These are phyloP conservation scores for Dactylonectria estremocensis DNA, from an alignment of 2,329 filamentous ascomycete genomes.

Conservation along the genomic window DNA sequence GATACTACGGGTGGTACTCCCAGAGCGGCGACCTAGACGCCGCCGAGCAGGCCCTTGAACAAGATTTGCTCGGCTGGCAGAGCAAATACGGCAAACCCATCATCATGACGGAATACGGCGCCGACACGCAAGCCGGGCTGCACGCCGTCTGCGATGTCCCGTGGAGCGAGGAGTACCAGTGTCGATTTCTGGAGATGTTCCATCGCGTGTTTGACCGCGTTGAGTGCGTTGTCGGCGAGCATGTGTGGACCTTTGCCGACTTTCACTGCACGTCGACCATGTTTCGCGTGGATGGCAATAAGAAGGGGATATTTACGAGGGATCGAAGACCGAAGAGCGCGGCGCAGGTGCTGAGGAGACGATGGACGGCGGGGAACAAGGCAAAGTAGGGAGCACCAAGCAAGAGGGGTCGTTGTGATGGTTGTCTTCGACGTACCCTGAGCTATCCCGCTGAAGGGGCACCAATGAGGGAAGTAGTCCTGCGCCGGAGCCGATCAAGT, in stretches of 20 bases:
- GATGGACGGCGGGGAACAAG: constrained; percentile 1
- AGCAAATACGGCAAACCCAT: constrained; percentile 31
- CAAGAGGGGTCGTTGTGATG: too few species aligned
- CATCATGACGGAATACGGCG: constrained; percentile 33
- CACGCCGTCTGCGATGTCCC: constrained; percentile 34
- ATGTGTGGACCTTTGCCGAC: constrained; percentile 41
- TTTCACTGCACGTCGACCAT: constrained; percentile 33
- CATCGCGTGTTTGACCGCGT: constrained; percentile 37
- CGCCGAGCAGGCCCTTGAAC: constrained; percentile 27
- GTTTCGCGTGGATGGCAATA: constrained; percentile 39
- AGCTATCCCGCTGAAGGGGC: too few species aligned
- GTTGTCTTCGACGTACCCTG: too few species aligned
- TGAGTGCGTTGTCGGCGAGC: constrained; percentile 34
- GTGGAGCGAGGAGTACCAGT: constrained; percentile 40
- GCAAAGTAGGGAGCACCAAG: too few species aligned
- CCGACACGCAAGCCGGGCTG: constrained; percentile 25
- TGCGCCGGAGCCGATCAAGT: too few species aligned
- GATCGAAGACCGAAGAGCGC: constrained; percentile 26
- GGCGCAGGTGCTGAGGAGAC: constrained; percentile 7
- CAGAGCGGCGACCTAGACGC: constrained; percentile 25
- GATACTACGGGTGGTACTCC: constrained; percentile 36
- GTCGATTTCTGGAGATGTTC: constrained; percentile 32
- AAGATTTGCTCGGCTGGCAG: constrained; percentile 23
- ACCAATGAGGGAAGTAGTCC: too few species aligned
- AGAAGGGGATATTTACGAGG: constrained; percentile 38